Evolutionary conservation across 352 stramenopile genomes (phyloP).

Genomic region (Achlya hypogyna): DNA sequence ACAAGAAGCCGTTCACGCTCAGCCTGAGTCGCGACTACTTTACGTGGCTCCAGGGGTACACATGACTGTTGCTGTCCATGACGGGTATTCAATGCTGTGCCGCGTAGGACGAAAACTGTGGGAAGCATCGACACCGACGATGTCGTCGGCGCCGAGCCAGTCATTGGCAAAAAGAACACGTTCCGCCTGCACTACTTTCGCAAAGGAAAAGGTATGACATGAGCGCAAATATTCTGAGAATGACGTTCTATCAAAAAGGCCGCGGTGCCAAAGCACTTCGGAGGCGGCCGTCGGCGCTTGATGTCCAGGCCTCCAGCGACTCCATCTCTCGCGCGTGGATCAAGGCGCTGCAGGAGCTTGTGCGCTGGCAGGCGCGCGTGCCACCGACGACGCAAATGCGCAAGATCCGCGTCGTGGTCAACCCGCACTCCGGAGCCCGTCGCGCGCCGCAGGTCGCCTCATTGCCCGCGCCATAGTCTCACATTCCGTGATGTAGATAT

Average conservation of each 20-base stretch:
- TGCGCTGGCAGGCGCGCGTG: constrained; percentile 68
- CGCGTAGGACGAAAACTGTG: constrained; percentile 28
- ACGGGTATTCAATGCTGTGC: background rate
- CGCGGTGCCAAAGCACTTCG: constrained; percentile 45
- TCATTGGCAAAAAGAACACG: constrained; percentile 24
- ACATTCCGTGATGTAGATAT: constrained; percentile 33
- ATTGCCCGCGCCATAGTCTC: background rate
- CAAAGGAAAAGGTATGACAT: constrained; percentile 39
- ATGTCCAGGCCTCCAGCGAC: constrained; percentile 33
- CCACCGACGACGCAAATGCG: constrained; percentile 59
- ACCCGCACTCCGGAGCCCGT: constrained; percentile 66
- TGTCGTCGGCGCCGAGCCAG: constrained; percentile 50
- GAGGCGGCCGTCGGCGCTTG: constrained; percentile 36
- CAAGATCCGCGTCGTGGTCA: constrained; percentile 71
- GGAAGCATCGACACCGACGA: constrained; percentile 63
- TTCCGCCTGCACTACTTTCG: constrained; percentile 73
- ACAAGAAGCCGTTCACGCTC: constrained; percentile 43
- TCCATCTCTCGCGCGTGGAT: constrained; percentile 44
- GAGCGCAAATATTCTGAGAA: background rate
- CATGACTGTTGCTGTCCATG: background rate
- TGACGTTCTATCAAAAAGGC: background rate
- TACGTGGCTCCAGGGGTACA: constrained; percentile 39
- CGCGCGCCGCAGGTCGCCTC: constrained; percentile 28
- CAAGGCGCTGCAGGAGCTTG: constrained; percentile 60
- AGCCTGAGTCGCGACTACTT: constrained; percentile 54